These are phyloP conservation scores for Plasmodium vivax DNA, from an alignment of 169 alveolate genomes.

Conservation along the genomic window DNA sequence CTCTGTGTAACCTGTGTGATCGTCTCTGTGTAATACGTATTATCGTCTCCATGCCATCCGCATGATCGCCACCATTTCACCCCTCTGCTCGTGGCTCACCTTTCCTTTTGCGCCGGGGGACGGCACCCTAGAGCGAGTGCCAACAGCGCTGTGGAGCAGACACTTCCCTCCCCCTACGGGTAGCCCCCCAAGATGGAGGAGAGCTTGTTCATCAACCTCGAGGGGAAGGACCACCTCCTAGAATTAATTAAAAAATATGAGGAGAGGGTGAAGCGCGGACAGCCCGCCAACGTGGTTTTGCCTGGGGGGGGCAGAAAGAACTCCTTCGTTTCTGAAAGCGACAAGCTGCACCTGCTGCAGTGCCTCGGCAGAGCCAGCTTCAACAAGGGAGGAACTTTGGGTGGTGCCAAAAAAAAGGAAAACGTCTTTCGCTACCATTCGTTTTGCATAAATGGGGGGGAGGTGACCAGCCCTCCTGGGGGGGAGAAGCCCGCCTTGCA, in stretches of 20 bases:
- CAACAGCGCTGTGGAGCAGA: not conserved
- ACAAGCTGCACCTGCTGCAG: slow-evolving; percentile 17
- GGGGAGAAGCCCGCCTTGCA: not conserved
- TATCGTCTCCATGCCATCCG: too few relatives aligned
- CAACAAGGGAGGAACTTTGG: not conserved
- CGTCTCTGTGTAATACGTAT: too few relatives aligned
- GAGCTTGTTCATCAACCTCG: slow-evolving; percentile 1
- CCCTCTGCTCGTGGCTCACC: not conserved
- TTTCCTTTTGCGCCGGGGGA: not conserved
- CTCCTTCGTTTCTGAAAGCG: slow-evolving; percentile 26
- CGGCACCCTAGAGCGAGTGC: not conserved
- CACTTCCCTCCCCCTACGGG: not conserved
- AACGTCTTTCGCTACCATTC: slow-evolving; percentile 39
- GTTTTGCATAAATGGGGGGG: slow-evolving; percentile 9
- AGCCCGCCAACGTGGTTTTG: not conserved
- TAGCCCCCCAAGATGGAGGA: not conserved
- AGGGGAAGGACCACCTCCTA: not conserved
- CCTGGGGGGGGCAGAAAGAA: not conserved
- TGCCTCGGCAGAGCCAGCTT: not conserved
- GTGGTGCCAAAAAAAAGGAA: slow-evolving; percentile 6
- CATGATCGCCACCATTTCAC: not conserved
- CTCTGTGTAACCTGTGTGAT: too few relatives aligned
- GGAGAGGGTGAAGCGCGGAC: not conserved
- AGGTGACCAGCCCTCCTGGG: not conserved
- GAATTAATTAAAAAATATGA: not conserved